Conservation (phyloP, 306 rosid species). For the Psophocarpus tetragonolobus region DNA sequence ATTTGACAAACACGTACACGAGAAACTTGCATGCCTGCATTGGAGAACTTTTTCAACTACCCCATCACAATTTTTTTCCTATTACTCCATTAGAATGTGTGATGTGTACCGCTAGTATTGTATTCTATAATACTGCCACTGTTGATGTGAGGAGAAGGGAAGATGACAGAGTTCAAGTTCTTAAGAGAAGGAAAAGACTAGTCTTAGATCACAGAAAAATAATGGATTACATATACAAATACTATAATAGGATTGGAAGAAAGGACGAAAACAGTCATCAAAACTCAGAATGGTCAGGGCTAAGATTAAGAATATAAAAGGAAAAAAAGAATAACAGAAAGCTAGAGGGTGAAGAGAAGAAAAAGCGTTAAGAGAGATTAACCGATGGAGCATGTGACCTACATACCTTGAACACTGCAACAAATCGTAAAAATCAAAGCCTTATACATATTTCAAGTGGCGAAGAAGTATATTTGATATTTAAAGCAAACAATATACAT, state of each 20-base stretch:
- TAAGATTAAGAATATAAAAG: neutral
- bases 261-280: neutral
- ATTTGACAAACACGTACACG: neutral
- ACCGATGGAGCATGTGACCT: neutral
- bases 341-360: neutral
- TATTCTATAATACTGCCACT: neutral
- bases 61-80: too few species aligned
- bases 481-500: neutral
- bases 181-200: neutral
- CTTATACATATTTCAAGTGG: neutral
- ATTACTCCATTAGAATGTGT: neutral
- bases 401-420: neutral
- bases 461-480: neutral
- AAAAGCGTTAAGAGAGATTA: neutral
- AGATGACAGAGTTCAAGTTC: neutral
- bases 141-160: neutral
- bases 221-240: neutral
- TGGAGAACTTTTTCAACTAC: neutral
- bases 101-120: neutral
- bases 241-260: neutral
- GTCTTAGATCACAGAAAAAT: neutral
- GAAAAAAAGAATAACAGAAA: neutral
- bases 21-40: neutral
- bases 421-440: neutral
- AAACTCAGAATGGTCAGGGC: neutral